Conservation (phyloP, 805 yeast species). For the Priceomyces melissophilus region DNA sequence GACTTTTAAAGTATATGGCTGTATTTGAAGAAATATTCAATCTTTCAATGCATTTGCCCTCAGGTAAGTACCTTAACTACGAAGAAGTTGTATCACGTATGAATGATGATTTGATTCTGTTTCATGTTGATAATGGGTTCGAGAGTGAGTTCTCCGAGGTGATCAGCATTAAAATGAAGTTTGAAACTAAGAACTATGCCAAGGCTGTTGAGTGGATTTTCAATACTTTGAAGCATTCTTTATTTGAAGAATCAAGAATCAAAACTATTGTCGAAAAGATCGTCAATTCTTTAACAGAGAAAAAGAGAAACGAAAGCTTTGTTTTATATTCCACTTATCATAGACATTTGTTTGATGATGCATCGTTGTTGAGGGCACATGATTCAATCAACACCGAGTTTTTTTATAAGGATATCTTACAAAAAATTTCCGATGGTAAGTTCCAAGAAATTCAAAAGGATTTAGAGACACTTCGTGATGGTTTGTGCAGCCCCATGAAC, state of each 20-base stretch:
- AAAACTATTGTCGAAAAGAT: slow-evolving; percentile 61
- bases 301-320: slow-evolving; percentile 57
- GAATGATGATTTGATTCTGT: slow-evolving; percentile 69
- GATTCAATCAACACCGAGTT: slow-evolving; percentile 65
- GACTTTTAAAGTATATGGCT: slow-evolving; percentile 61
- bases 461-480: slow-evolving; percentile 49
- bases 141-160: slow-evolving; percentile 64
- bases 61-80: slow-evolving; percentile 58
- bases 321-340: slow-evolving; percentile 66
- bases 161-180: slow-evolving; percentile 57
- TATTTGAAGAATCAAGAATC: slow-evolving; percentile 71
- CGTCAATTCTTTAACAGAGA: slow-evolving; percentile 57
- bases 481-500: slow-evolving; percentile 55
- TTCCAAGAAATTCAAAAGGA: slow-evolving; percentile 45
- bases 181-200: slow-evolving; percentile 57
- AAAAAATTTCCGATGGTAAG: slow-evolving; percentile 52
- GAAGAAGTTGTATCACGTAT: slow-evolving; percentile 74
- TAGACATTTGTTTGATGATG: slow-evolving; percentile 48
- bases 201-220: slow-evolving; percentile 76
- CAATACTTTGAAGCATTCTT: slow-evolving; percentile 59
- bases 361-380: slow-evolving; percentile 62
- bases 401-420: slow-evolving; percentile 43
- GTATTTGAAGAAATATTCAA: slow-evolving; percentile 64
- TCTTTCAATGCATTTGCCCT: slow-evolving; percentile 63
- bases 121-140: slow-evolving; percentile 54